Percentiles rank a stretch among this genome's conserved stretches.
Conservation (phyloP, 2,329 filamentous ascomycete genomes). For the Alternaria arborescens region DNA sequence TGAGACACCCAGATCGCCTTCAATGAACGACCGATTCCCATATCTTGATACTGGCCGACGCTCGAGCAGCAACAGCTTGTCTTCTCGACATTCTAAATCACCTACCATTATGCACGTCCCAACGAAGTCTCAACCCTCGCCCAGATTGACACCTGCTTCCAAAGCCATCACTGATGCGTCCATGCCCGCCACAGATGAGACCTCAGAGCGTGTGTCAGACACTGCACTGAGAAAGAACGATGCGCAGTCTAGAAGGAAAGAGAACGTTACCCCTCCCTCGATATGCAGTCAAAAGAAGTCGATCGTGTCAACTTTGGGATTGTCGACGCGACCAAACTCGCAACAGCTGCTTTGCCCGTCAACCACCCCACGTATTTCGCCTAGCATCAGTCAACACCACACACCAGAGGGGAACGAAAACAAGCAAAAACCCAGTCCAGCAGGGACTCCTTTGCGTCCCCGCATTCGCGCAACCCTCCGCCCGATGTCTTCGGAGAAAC, state of each 20-base stretch:
- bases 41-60: slow-evolving; percentile 49
- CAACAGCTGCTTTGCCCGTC: slow-evolving; percentile 28
- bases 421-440: slow-evolving; percentile 8
- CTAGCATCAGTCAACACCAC: slow-evolving; percentile 26
- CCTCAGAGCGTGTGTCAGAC: slow-evolving; percentile 13
- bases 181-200: slow-evolving; percentile 15
- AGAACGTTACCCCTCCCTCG: slow-evolving; percentile 31
- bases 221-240: slow-evolving; percentile 15
- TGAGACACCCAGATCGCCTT: slow-evolving; percentile 39
- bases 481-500: slow-evolving; percentile 31
- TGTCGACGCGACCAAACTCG: slow-evolving; percentile 23
- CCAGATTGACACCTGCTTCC: slow-evolving; percentile 21
- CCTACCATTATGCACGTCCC: slow-evolving; percentile 28
- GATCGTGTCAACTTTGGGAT: background rate
- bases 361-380: slow-evolving; percentile 18
- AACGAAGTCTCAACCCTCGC: slow-evolving; percentile 9
- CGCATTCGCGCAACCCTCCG: slow-evolving; percentile 27
- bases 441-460: slow-evolving; percentile 18
- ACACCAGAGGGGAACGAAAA: slow-evolving; percentile 9
- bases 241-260: slow-evolving; percentile 26
- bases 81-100: slow-evolving; percentile 25
- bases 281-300: slow-evolving; percentile 5
- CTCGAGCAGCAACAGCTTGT: slow-evolving; percentile 39
- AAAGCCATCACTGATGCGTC: slow-evolving; percentile 35
- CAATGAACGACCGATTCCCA: slow-evolving; percentile 58